Evolutionary conservation across 2,329 filamentous ascomycete species (phyloP).

Genomic region (Geosmithia flava): DNA sequence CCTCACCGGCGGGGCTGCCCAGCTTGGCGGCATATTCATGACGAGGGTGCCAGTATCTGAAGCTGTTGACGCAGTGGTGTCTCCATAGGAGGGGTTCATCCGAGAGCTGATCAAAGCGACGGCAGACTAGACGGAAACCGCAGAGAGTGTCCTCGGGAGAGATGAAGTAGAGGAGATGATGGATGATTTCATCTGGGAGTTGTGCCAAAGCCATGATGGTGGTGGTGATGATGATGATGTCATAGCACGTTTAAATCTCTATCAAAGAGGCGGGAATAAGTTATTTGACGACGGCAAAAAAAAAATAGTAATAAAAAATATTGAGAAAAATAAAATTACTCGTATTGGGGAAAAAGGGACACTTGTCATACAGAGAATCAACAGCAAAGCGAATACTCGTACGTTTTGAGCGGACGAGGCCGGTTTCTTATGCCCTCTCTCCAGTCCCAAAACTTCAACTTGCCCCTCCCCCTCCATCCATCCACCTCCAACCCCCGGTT

Average conservation of each 20-base stretch:
- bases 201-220: conserved; percentile 23
- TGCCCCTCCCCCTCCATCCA: no score
- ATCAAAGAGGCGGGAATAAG: no score
- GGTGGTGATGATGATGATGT: neutral
- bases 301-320: no score
- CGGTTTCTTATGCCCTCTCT: no score
- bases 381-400: no score
- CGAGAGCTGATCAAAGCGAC: conserved; percentile 50
- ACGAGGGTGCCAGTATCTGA: conserved; percentile 60
- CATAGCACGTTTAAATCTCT: neutral
- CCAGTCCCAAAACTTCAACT: no score
- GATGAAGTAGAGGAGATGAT: conserved; percentile 57
- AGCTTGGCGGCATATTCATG: conserved; percentile 51
- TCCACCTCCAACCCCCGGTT: no score
- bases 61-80: conserved; percentile 55
- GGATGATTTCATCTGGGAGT: conserved; percentile 76
- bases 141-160: conserved; percentile 41
- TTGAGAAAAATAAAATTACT: no score
- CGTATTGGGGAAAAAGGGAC: no score
- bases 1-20: conserved; percentile 33
- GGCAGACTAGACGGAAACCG: conserved; percentile 41
- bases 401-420: no score
- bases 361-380: no score
- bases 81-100: conserved; percentile 72
- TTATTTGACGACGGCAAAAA: no score